Evolutionary conservation across 2,329 filamentous ascomycete species (phyloP), one percentile per base, ranked within the genome.

Genomic region (Colletotrichum australisinense): DNA sequence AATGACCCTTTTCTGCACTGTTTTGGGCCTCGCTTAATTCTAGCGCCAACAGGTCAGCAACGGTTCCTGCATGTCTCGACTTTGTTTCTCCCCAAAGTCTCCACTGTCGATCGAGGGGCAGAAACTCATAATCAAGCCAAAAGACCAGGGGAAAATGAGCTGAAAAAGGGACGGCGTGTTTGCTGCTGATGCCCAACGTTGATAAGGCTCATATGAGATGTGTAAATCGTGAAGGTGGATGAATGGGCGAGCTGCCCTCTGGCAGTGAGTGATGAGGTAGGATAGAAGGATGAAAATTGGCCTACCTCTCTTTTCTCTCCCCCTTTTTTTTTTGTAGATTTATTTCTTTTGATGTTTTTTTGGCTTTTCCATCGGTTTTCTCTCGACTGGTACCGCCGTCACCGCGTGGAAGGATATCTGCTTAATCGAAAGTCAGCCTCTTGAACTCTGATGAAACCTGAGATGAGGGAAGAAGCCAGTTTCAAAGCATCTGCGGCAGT

Each of bases 1-100:
- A 49, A 49, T 11, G 42, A 7, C 1, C 1, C 19, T 7, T 7
- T 11, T 22, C 19, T 4, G 7, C 19, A 9, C 42, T 22, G 16
- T 4, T 49, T 49, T 11, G 42, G 16, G 24, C 11, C 24, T 38
- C 35, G 12, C 42, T 58, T 35, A 3, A n/a, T n/a, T 49, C 52
- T 69, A 57, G 63, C 68, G 42, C 63, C 56, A 70, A 58, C 38
- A 69, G 58, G 58, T 35, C 35, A 42, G 63, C 24, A 30, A 63
- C 35, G 16, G 53, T 63, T 63, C 58, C 58, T 57, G 67, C 58
- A 69, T 46, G 16, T 69, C 49, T 69, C 46, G 52, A 11, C 58
- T 24, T 64, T 49, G 63, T 55, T 30, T 16, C 22, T 22, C 22
- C 22, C 30, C 8, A 22, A 8, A 30, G 19, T 35, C 14, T 52